These are phyloP conservation scores for Hibiscus mutabilis DNA, from an alignment of 345 rosid genomes.

Conservation along the genomic window DNA sequence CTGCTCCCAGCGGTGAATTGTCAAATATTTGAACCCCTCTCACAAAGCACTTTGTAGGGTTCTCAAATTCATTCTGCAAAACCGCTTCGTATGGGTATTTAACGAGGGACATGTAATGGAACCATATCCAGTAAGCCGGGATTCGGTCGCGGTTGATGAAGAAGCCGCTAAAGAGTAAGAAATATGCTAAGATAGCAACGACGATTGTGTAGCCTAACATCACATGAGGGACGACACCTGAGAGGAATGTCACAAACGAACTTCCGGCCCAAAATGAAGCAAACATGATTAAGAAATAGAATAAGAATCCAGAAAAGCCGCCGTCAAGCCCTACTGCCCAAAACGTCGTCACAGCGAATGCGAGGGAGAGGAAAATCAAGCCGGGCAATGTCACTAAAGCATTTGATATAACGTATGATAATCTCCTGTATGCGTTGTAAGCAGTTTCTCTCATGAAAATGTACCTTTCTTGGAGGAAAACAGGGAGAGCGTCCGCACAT, in stretches of 20 bases:
- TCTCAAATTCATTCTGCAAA: constrained; percentile 63
- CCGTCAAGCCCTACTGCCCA: constrained; percentile 94
- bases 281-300: constrained; percentile 60
- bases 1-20: constrained; percentile 60
- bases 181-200: constrained; percentile 83
- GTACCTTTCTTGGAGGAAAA: constrained; percentile 87
- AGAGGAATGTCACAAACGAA: constrained; percentile 87
- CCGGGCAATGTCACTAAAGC: constrained; percentile 52
- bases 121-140: constrained; percentile 90
- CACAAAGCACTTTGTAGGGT: constrained; percentile 63
- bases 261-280: constrained; percentile 93
- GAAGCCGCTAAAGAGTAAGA: constrained; percentile 90
- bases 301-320: constrained; percentile 62
- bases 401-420: constrained; percentile 83
- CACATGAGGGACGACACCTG: constrained; percentile 90
- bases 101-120: constrained; percentile 83
- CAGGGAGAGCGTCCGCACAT: constrained; percentile 90
- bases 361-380: constrained; percentile 53
- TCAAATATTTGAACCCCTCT: constrained; percentile 83
- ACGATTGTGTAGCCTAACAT: constrained; percentile 91
- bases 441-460: constrained; percentile 98
- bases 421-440: constrained; percentile 77
- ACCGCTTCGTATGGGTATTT: constrained; percentile 92
- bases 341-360: constrained; percentile 64
- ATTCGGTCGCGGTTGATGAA: constrained; percentile 84